Evolutionary conservation across 202 grass and related monocot genomes (phyloP).

Genomic region (Schoenoplectus tabernaemontani): DNA sequence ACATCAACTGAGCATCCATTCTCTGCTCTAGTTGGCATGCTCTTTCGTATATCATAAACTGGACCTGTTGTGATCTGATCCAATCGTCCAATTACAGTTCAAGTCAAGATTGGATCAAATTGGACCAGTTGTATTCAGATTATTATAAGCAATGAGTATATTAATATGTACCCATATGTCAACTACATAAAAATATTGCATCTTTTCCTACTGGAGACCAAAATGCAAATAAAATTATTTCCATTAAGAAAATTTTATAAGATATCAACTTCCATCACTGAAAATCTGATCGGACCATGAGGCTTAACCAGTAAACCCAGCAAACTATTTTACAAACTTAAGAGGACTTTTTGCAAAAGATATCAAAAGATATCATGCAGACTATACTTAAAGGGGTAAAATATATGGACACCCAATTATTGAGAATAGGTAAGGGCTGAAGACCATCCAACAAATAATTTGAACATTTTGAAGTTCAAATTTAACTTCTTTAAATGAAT

Average conservation of each 20-base stretch:
- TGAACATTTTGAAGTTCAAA: not conserved
- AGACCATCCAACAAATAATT: not conserved
- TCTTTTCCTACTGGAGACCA: too few species aligned
- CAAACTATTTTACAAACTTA: not conserved
- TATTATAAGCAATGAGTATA: too few species aligned
- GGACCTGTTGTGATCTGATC: not conserved
- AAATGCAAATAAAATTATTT: not conserved
- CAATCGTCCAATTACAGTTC: not conserved
- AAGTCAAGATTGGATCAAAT: not conserved
- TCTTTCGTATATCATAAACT: not conserved
- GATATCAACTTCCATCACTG: not conserved
- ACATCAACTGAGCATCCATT: not conserved
- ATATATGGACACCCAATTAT: not conserved
- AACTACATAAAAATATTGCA: too few species aligned
- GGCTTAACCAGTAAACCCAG: not conserved
- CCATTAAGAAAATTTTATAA: not conserved
- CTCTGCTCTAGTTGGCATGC: not conserved
- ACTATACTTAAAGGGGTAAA: not conserved
- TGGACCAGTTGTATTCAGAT: not conserved
- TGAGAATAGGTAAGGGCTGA: not conserved
- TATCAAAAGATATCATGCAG: too few species aligned
- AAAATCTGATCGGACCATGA: not conserved
- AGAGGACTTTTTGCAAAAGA: not conserved
- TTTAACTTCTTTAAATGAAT: not conserved
- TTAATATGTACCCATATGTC: too few species aligned